These are phyloP conservation scores for Podospora pseudopauciseta DNA, from an alignment of 495 filamentous ascomycete genomes.

Conservation along the genomic window DNA sequence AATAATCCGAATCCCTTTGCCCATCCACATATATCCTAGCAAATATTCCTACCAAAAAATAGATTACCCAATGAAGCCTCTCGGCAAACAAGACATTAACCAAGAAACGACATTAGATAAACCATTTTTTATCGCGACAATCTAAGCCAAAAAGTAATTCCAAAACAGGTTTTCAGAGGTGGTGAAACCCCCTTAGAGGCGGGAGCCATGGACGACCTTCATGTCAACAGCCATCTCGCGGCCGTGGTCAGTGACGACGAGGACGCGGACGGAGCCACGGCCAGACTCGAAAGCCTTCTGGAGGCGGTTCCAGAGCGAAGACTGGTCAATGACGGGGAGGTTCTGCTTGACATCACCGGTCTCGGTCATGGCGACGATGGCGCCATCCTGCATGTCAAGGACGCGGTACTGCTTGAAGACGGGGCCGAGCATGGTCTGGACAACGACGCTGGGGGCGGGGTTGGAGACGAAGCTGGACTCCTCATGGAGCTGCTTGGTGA, in stretches of 20 bases:
- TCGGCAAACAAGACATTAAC: not conserved
- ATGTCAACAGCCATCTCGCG: slow-evolving; percentile 96
- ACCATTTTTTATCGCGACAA: not conserved
- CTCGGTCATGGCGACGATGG: slow-evolving; percentile 54
- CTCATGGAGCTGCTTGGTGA: slow-evolving; percentile 98
- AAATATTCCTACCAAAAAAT: slow-evolving; percentile 5
- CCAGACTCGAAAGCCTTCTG: slow-evolving; percentile 84
- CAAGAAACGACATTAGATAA: not conserved
- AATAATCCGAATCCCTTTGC: slow-evolving; percentile 4
- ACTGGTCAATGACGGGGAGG: slow-evolving; percentile 89
- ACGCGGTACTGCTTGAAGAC: slow-evolving; percentile 99
- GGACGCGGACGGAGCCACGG: slow-evolving; percentile 86
- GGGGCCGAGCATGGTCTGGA: slow-evolving; percentile 98
- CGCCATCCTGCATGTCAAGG: slow-evolving; percentile 89
- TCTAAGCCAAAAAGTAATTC: slow-evolving; percentile 1
- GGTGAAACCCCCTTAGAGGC: slow-evolving; percentile 40
- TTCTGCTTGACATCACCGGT: slow-evolving; percentile 95
- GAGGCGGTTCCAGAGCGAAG: slow-evolving; percentile 75
- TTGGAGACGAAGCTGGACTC: slow-evolving; percentile 97
- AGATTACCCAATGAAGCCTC: not conserved
- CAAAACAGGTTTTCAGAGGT: not conserved
- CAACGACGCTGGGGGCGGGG: slow-evolving; percentile 90
- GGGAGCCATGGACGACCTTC: slow-evolving; percentile 85
- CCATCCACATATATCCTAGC: not conserved
- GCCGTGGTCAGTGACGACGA: slow-evolving; percentile 93